Percentiles rank a stretch among this genome's conserved stretches.
These are phyloP conservation scores for Spathaspora sp. DNA, from an alignment of 1,139 yeast genomes.

Conservation along the genomic window DNA sequence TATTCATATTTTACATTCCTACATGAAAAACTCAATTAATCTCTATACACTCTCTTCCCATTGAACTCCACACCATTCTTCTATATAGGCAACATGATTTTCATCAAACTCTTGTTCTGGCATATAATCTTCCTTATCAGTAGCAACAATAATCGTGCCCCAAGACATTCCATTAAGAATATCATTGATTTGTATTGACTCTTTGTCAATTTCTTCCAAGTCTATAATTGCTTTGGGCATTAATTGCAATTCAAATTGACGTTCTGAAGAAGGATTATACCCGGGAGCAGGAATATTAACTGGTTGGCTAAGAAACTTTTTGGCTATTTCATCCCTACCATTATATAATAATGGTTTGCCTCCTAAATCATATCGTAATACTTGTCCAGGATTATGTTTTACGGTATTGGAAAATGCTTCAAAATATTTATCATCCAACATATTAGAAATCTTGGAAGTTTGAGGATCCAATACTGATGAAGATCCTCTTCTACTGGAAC, in stretches of 20 bases:
- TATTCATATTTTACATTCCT: too few relatives aligned
- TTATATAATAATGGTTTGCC: constrained; percentile 76
- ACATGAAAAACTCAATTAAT: neutral
- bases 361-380: constrained; percentile 75
- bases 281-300: constrained; percentile 50
- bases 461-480: constrained; percentile 31
- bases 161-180: constrained; percentile 86
- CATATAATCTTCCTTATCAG: constrained; percentile 70
- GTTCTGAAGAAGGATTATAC: constrained; percentile 58
- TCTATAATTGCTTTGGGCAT: constrained; percentile 93
- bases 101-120: constrained; percentile 56
- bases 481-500: constrained; percentile 17
- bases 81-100: constrained; percentile 75
- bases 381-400: constrained; percentile 81
- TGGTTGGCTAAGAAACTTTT: constrained; percentile 31
- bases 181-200: constrained; percentile 35
- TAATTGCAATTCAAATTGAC: constrained; percentile 81
- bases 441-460: constrained; percentile 44
- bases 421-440: constrained; percentile 75
- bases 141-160: constrained; percentile 90
- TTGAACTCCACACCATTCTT: constrained; percentile 93
- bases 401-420: constrained; percentile 74
- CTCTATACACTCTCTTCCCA: constrained; percentile 69
- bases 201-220: constrained; percentile 51
- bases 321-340: constrained; percentile 56